phyloP scores from a whole-genome alignment of 805 yeast species.

The Sugiyamaella qingdaonensis region DNA sequence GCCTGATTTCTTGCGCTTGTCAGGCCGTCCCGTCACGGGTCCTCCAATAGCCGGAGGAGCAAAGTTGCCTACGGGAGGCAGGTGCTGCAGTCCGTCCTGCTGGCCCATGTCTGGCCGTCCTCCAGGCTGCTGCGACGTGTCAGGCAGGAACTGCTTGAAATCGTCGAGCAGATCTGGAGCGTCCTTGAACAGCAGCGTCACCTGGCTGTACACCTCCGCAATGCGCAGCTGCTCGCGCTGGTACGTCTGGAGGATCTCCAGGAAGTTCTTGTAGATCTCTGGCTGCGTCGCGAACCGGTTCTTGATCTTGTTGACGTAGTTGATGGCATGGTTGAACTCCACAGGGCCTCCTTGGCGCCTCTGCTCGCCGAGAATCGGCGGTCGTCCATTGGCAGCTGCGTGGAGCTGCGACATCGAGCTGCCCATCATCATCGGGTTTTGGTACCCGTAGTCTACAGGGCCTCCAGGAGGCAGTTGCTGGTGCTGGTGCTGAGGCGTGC shows the following conservation, averaged over 20 bases:
- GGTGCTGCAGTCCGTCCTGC: slow-evolving; percentile 48
- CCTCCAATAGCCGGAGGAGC: slow-evolving; percentile 42
- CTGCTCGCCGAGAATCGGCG: slow-evolving; percentile 16
- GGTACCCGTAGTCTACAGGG: not conserved
- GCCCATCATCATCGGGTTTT: slow-evolving; percentile 12
- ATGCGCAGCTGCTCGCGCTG: slow-evolving; percentile 96
- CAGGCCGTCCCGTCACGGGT: slow-evolving; percentile 4
- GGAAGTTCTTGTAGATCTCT: slow-evolving; percentile 87
- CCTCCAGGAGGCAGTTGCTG: slow-evolving; percentile 10
- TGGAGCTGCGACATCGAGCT: slow-evolving; percentile 34
- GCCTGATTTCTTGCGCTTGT: slow-evolving; percentile 22
- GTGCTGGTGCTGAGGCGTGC: slow-evolving; percentile 17
- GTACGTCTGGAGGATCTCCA: slow-evolving; percentile 93
- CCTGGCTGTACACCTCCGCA: slow-evolving; percentile 91
- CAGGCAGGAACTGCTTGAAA: slow-evolving; percentile 93
- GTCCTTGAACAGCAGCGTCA: slow-evolving; percentile 78
- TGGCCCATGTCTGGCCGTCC: slow-evolving; percentile 23
- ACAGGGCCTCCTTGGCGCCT: slow-evolving; percentile 55
- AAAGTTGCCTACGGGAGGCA: slow-evolving; percentile 86
- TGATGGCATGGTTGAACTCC: slow-evolving; percentile 95
- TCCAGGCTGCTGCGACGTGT: slow-evolving; percentile 44
- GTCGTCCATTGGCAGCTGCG: slow-evolving; percentile 37
- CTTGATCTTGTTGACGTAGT: slow-evolving; percentile 93
- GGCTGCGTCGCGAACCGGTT: slow-evolving; percentile 92
- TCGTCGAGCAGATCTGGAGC: slow-evolving; percentile 95